Evolutionary conservation across 2,329 filamentous ascomycete genomes (phyloP), one percentile per base, ranked within the genome.

Genomic region (Volutella citrinella): DNA sequence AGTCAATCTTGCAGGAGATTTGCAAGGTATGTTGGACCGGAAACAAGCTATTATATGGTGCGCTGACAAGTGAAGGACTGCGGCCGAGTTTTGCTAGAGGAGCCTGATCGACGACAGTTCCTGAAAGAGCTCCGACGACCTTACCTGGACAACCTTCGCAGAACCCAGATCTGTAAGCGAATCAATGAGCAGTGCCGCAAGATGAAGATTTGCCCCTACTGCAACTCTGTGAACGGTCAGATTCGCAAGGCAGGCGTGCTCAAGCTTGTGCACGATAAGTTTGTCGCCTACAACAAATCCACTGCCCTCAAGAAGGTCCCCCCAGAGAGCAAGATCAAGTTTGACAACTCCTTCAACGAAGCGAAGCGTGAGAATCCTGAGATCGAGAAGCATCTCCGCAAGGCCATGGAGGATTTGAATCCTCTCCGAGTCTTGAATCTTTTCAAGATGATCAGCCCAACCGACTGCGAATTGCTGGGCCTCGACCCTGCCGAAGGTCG

Each of bases 191-290:
- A 91, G 53, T 96, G 91, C 60, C 80, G 86, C 45, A 98, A 98
- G 65, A 78, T 80, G 35, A 90, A 88, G 60, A 72, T 68, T 12
- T 98, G 93, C 52, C 83, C 84, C 8, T 79, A 86, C 51, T 98
- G 93, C 56, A 77, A 76, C 29, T 79, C 83, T 3, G 71, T 90
- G 51, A 96, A 98, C 56, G 93, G 93, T 8, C 84, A 89, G 35
- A 91, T 98, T 40, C 86, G 90, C 55, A 97, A 97, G 63, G 78
- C 89, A 19, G 84, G 87, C 19, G 84, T 90, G n/a, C 75, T 97
- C 47, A 97, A 97, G 65, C 81, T 98, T 33, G 82, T 86, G 10
- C 93, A 98, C 65, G 89, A 96, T 69, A 94, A 93, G 56, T 98
- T 90, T 56, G 78, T 84, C 26, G 75, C 83, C 14, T 98, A 80